Evolutionary conservation across 2,329 filamentous ascomycete species (phyloP).

Genomic region (Botrytis paeoniae): DNA sequence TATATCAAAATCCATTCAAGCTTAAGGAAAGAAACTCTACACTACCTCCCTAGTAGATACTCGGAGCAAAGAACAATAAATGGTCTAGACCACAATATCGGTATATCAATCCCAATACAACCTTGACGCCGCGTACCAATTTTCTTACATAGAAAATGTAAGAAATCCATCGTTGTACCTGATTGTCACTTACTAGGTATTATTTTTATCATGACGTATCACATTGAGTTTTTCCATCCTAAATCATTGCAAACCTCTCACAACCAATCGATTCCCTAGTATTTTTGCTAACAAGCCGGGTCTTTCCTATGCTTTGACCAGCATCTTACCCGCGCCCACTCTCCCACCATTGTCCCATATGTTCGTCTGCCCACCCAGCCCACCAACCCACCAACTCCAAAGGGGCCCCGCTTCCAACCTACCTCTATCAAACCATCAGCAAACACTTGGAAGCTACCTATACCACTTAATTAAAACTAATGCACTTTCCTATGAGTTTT

Average conservation of each 20-base stretch:
- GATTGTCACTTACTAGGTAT: background rate
- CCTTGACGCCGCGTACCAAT: background rate
- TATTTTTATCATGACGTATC: slow-evolving; percentile 9
- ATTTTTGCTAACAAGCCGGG: background rate
- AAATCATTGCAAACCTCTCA: background rate
- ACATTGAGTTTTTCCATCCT: background rate
- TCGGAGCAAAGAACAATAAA: background rate
- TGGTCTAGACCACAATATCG: background rate
- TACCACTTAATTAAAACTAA: background rate
- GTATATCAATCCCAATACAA: background rate
- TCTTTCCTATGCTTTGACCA: slow-evolving; percentile 9
- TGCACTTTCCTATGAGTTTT: slow-evolving; percentile 1
- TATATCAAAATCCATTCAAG: background rate
- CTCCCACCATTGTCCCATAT: background rate
- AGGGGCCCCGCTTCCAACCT: slow-evolving; percentile 19
- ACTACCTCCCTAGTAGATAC: background rate
- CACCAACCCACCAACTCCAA: background rate
- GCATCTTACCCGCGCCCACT: slow-evolving; percentile 9
- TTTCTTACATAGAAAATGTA: background rate
- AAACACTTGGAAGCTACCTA: slow-evolving; percentile 11
- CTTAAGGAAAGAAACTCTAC: background rate
- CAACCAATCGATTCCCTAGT: background rate
- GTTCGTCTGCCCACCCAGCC: background rate
- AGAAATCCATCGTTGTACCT: background rate
- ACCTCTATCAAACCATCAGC: slow-evolving; percentile 12